Percentiles rank a stretch among this genome's conserved stretches.
Evolutionary conservation across 2,329 filamentous ascomycete genomes (phyloP).

Genomic region (Neurospora crassa): DNA sequence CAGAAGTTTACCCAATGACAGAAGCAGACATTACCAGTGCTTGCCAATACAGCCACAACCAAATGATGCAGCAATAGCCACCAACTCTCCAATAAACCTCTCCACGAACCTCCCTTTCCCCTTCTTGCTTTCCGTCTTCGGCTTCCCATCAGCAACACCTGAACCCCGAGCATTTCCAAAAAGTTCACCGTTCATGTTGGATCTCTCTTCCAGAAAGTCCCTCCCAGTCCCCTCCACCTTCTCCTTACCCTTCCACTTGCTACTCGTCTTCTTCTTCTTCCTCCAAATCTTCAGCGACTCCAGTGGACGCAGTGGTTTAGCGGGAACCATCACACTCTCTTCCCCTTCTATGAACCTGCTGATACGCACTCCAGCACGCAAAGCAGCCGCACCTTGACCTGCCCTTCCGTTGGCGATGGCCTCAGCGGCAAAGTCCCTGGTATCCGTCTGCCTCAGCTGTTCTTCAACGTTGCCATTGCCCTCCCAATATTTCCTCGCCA

Average conservation of each 20-base stretch:
- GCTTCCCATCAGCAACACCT: background rate
- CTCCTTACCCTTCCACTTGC: background rate
- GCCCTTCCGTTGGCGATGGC: background rate
- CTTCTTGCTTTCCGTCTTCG: background rate
- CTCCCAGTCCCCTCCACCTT: background rate
- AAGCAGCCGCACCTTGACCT: background rate
- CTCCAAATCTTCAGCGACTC: background rate
- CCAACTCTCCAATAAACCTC: background rate
- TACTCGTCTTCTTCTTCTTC: background rate
- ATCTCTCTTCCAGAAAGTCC: fast-evolving
- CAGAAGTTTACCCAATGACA: background rate
- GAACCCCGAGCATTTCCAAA: no score
- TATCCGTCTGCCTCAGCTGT: background rate
- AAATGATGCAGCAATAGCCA: background rate
- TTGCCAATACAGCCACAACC: no score
- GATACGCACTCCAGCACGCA: no score
- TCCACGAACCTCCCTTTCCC: background rate
- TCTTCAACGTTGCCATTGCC: background rate
- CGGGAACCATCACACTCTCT: background rate
- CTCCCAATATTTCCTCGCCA: background rate
- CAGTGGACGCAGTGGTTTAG: background rate
- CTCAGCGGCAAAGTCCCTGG: background rate
- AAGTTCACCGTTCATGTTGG: background rate
- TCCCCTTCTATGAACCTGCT: background rate
- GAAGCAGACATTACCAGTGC: background rate